Percentiles rank a stretch among this genome's conserved stretches.
Conservation (phyloP, 1,139 yeast species). For the Scheffersomyces segobiensis region DNA sequence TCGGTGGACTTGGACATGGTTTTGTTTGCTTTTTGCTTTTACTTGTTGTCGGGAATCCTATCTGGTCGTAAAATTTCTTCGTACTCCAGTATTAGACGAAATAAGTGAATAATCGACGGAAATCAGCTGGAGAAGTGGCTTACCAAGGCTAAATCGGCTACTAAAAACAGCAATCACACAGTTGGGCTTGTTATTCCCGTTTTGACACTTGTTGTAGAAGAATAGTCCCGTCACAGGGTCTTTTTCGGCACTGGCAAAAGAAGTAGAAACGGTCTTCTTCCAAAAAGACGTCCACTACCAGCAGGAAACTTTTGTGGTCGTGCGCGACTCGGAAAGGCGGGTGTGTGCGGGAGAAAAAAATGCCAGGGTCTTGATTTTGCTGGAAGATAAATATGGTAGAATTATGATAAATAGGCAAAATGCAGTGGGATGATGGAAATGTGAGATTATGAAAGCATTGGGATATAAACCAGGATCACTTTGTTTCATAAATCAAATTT, state of each 20-base stretch:
- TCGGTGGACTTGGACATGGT: conserved; percentile 19
- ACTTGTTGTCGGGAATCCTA: background rate
- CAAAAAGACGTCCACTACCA: background rate
- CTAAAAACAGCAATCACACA: background rate
- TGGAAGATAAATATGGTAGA: background rate
- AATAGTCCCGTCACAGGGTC: background rate
- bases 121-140: background rate
- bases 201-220: background rate
- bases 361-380: background rate
- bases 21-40: background rate
- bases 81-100: background rate
- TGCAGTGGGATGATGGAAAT: background rate
- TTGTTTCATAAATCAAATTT: too few relatives aligned
- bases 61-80: background rate
- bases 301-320: background rate
- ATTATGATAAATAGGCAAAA: background rate
- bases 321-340: background rate
- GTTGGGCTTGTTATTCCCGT: conserved; percentile 3
- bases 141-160: background rate
- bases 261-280: background rate
- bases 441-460: too few relatives aligned
- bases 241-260: background rate
- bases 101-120: background rate
- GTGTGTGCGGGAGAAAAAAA: background rate
- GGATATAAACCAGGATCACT: too few relatives aligned